Evolutionary conservation across 148 eudicot species (phyloP).

Genomic region (Vaccinium darrowii): DNA sequence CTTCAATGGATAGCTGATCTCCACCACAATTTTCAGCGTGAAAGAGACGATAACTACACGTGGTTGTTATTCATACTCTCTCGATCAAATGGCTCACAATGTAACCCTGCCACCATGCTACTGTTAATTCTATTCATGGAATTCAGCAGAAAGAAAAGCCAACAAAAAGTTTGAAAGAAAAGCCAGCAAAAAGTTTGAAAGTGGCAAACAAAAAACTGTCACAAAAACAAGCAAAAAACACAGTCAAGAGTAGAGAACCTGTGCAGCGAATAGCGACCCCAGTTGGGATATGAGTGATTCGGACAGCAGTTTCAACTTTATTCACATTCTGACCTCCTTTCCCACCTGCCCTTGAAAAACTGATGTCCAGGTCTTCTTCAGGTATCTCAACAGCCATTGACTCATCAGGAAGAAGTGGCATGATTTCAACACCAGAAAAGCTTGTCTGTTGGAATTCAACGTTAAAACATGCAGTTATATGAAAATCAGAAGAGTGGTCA

Average conservation of each 20-base stretch:
- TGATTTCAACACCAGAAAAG: constrained; percentile 92
- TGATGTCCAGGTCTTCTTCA: constrained; percentile 87
- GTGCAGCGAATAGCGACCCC: constrained; percentile 88
- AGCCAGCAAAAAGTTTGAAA: background rate
- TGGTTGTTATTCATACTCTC: background rate
- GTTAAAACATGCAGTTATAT: background rate
- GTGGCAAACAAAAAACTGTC: background rate
- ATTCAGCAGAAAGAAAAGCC: background rate
- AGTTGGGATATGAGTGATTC: constrained; percentile 93
- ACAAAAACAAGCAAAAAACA: background rate
- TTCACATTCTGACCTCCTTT: constrained; percentile 97
- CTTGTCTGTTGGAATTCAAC: constrained; percentile 61
- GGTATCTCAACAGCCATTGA: constrained; percentile 84
- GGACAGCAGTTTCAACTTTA: constrained; percentile 96
- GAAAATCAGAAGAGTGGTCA: background rate
- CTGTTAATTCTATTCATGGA: background rate
- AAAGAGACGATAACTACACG: background rate
- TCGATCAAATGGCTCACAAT: background rate
- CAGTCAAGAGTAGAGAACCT: constrained; percentile 43
- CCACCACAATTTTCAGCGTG: background rate
- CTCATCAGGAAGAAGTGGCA: constrained; percentile 98
- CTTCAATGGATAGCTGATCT: background rate
- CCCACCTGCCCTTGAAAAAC: constrained; percentile 84
- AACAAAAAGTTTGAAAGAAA: background rate
- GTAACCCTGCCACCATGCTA: background rate